These are phyloP conservation scores for Apiotrichum gracile DNA, from an alignment of 1,284 basidiomycete species.

Conservation along the genomic window DNA sequence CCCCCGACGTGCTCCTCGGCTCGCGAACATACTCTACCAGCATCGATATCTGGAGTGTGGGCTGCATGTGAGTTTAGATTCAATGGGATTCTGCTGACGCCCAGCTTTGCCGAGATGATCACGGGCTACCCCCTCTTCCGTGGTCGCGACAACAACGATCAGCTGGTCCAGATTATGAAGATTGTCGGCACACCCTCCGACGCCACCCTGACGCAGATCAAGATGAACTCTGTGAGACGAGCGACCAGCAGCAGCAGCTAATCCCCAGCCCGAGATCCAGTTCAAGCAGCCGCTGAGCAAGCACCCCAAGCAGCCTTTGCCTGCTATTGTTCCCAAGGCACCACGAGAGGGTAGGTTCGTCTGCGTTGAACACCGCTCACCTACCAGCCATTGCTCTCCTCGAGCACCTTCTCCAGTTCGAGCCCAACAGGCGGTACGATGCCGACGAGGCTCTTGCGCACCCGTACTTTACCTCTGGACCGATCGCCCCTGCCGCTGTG, in stretches of 20 bases:
- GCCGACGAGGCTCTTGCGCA: conserved; percentile 89
- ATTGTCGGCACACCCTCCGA: conserved; percentile 95
- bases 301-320: conserved; percentile 84
- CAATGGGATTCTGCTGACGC: too few species aligned
- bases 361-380: not conserved
- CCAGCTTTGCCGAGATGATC: conserved; percentile 58
- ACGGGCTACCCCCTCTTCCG: conserved; percentile 95
- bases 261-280: conserved; percentile 77
- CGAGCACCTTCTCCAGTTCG: conserved; percentile 92
- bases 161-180: conserved; percentile 94
- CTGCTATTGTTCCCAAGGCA: conserved; percentile 85
- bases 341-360: conserved; percentile 66
- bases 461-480: conserved; percentile 70
- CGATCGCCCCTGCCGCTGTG: conserved; percentile 37
- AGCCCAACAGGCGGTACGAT: conserved; percentile 85
- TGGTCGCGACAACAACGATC: conserved; percentile 96
- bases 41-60: conserved; percentile 98
- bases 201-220: conserved; percentile 78
- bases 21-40: conserved; percentile 93
- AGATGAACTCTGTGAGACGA: conserved; percentile 76
- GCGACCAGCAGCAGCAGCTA: not conserved
- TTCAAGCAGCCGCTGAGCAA: conserved; percentile 57
- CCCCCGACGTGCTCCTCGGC: conserved; percentile 92
- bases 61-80: conserved; percentile 49
- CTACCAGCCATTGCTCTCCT: conserved; percentile 80